A percentile compares a stretch with the other conserved stretches of the same genome.
phyloP scores from a whole-genome alignment of 1,284 basidiomycete genomes.

The Malassezia caprae region DNA sequence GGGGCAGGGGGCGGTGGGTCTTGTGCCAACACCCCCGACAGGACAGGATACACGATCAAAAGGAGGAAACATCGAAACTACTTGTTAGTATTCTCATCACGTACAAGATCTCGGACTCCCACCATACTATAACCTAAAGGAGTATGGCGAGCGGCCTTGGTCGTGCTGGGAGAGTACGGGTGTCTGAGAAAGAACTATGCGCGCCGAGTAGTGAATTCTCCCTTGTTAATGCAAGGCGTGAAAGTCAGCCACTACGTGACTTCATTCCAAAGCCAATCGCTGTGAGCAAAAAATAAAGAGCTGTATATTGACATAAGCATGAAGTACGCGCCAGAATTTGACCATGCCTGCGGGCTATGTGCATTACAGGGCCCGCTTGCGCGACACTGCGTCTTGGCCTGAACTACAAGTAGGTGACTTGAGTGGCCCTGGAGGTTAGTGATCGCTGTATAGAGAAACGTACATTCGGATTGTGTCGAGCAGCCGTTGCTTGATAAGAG shows the following conservation, averaged over 20 bases:
- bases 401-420: conserved; percentile 13
- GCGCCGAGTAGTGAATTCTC: not conserved
- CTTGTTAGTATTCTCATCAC: not conserved
- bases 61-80: not conserved
- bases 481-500: not conserved
- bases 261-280: not conserved
- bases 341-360: not conserved
- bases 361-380: not conserved
- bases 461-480: conserved; percentile 16
- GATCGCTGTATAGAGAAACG: not conserved
- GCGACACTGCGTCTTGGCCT: not conserved
- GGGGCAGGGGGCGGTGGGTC: not conserved
- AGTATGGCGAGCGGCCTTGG: not conserved
- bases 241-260: not conserved
- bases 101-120: not conserved
- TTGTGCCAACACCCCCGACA: not conserved
- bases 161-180: not conserved
- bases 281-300: not conserved
- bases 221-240: not conserved
- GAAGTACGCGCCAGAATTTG: not conserved
- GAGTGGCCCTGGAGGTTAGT: conserved; percentile 15
- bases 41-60: not conserved
- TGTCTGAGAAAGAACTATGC: not conserved
- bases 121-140: not conserved
- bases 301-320: not conserved